Evolutionary conservation across 1,139 yeast genomes (phyloP).

Genomic region (Hemisphaericaspora subhashii): DNA sequence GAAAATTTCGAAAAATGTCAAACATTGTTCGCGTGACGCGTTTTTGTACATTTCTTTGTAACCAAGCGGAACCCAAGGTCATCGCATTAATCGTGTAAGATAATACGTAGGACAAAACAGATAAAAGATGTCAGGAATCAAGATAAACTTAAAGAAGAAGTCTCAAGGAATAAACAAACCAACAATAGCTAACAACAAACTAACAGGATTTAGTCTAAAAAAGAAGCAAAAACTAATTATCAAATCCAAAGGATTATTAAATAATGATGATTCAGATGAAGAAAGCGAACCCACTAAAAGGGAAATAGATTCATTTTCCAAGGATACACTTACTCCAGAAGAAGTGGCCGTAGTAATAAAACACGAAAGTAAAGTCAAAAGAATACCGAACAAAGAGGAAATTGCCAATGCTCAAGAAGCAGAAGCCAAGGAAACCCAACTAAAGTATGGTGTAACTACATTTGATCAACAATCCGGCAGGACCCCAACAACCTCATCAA

Average conservation of each 20-base stretch:
- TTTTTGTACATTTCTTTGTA: too few species aligned
- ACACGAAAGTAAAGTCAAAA: conserved; percentile 1
- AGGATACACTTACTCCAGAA: neutral
- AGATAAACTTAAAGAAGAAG: conserved; percentile 23
- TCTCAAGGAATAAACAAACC: conserved; percentile 12
- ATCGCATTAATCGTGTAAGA: too few species aligned
- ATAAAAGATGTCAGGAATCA: conserved; percentile 27
- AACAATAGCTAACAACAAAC: too few species aligned
- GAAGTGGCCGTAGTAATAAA: conserved; percentile 1
- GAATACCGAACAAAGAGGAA: neutral
- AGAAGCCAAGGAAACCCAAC: conserved; percentile 16
- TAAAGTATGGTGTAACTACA: conserved; percentile 21
- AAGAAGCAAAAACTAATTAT: conserved; percentile 5
- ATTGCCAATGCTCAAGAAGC: conserved; percentile 2
- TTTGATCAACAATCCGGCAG: conserved; percentile 10
- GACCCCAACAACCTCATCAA: neutral
- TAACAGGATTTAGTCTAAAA: conserved; percentile 10
- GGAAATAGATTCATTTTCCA: conserved; percentile 3
- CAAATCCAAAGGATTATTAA: conserved; percentile 3
- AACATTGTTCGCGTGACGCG: conserved; percentile 3
- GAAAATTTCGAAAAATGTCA: neutral
- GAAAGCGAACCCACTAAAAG: neutral
- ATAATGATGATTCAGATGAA: conserved; percentile 10
- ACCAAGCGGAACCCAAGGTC: too few species aligned
- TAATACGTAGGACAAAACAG: too few species aligned